Evolutionary conservation across 2,329 filamentous ascomycete genomes (phyloP).

Genomic region (Colletotrichum salicis): DNA sequence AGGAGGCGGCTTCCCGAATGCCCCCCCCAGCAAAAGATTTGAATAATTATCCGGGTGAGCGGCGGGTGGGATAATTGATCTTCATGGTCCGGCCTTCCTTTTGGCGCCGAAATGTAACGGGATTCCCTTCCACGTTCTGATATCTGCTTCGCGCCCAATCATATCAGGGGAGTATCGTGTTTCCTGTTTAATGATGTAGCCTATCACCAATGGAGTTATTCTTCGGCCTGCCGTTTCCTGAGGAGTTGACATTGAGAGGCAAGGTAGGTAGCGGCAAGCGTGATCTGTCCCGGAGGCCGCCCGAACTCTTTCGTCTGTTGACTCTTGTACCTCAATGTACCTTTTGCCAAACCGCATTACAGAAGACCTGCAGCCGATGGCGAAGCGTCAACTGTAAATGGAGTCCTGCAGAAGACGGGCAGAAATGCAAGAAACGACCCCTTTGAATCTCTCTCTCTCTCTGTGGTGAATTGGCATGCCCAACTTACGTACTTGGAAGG

Average conservation of each 20-base stretch:
- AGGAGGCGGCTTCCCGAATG: background rate
- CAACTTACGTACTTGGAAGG: background rate
- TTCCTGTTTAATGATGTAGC: background rate
- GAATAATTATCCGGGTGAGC: slow-evolving; percentile 6
- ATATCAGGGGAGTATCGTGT: background rate
- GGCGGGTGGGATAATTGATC: background rate
- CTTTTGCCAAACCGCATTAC: background rate
- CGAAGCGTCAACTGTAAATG: background rate
- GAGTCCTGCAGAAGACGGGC: background rate
- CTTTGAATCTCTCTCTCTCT: background rate
- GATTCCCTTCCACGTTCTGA: background rate
- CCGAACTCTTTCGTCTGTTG: slow-evolving; percentile 10
- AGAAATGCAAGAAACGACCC: background rate
- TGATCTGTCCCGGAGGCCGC: slow-evolving; percentile 24
- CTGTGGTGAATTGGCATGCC: background rate
- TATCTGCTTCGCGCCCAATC: background rate
- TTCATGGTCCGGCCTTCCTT: background rate
- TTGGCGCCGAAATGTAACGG: background rate
- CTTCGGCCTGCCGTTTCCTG: slow-evolving; percentile 3
- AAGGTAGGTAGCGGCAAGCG: background rate
- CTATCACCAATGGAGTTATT: background rate
- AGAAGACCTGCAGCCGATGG: background rate
- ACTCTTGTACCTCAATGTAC: background rate
- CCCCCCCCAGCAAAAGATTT: background rate
- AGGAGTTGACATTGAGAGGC: background rate